Base-by-base conservation (phyloP, 2,329 filamentous ascomycete species). In the Endocalyx cinctus region DNA sequence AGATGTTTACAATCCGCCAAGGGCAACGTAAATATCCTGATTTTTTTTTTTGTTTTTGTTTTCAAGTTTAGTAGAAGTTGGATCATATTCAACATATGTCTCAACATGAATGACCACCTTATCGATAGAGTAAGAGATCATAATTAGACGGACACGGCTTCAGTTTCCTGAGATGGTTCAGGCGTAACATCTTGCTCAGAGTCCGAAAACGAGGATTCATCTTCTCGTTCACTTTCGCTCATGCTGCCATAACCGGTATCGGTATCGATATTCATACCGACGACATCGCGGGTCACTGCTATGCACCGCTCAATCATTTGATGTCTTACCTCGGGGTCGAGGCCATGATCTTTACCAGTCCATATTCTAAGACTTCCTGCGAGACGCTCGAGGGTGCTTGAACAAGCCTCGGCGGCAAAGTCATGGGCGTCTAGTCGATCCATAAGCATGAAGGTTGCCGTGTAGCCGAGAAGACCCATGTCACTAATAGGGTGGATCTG, bases 291-390 rank as follows among this genome's bases (percentile, higher is more conserved):
- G 11, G 71, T 76, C 22, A 81, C 67, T 10, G 56, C 49, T 13
- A 81, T 54, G 39, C 77, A 82, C 32, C 67, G 63, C 31, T 74
- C 66, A 4, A 81, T 69, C 45, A 79, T 67, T 41, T 63, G 62
- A 35, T 66, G 64, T 37, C 74, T 69, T n/a, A 75, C 56, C 11
- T 67, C 63, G 2, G 62, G 59, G 13, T 65, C 61, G n/a, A 82
- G 57, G 2, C 70, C 72, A 31, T 66, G 67, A 35, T 65, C 66
- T 29, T 69, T 69, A 14, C 72, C 74, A 4, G 66, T 72, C 79
- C 79, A 82, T 25, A 78, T 68, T 17, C 79, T 66, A 29, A 83
- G 58, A 12, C 60, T 67, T 5, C 70, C 77, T 1, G 77, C 72
- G 11, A 82, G 59, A 19, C 65, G 64, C 54, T 82, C 77, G 5